A percentile compares a stretch with the other conserved stretches of the same genome.
Evolutionary conservation across 192 early-diverging fungal species (phyloP).

Genomic region (Rhizophagus sp.): DNA sequence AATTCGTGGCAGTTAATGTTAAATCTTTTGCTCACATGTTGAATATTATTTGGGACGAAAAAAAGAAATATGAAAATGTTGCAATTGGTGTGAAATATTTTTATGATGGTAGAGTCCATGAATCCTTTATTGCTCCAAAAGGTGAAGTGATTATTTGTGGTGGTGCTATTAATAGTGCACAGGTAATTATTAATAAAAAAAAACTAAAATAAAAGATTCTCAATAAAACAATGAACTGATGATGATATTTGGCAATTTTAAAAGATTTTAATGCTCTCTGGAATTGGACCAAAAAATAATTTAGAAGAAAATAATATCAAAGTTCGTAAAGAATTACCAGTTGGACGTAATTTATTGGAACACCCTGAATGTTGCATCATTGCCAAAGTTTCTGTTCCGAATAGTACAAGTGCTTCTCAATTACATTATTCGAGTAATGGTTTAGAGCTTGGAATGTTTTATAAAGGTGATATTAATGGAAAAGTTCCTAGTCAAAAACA

Average conservation of each 20-base stretch:
- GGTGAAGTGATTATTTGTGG: background rate
- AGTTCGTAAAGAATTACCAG: slow-evolving; percentile 15
- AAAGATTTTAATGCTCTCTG: slow-evolving; percentile 8
- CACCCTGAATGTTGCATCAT: background rate
- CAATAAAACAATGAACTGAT: too few species aligned
- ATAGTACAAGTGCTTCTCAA: background rate
- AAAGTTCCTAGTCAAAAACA: background rate
- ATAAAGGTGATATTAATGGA: background rate
- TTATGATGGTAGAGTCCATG: too few species aligned
- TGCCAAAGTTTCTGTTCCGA: background rate
- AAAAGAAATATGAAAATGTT: too few species aligned
- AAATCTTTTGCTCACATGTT: too few species aligned
- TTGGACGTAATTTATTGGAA: background rate
- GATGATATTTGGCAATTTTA: too few species aligned
- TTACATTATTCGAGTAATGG: background rate
- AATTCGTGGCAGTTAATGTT: too few species aligned
- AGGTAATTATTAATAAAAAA: too few species aligned
- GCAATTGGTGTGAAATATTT: too few species aligned
- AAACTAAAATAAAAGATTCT: too few species aligned
- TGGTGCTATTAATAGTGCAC: too few species aligned
- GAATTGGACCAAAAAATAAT: slow-evolving; percentile 12
- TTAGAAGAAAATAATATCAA: background rate
- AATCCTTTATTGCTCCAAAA: background rate
- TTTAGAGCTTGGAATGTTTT: background rate
- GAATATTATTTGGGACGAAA: too few species aligned